phyloP scores from a whole-genome alignment of 225 moss, liverwort and hornwort genomes.

The Antitrichia curtipendula region DNA sequence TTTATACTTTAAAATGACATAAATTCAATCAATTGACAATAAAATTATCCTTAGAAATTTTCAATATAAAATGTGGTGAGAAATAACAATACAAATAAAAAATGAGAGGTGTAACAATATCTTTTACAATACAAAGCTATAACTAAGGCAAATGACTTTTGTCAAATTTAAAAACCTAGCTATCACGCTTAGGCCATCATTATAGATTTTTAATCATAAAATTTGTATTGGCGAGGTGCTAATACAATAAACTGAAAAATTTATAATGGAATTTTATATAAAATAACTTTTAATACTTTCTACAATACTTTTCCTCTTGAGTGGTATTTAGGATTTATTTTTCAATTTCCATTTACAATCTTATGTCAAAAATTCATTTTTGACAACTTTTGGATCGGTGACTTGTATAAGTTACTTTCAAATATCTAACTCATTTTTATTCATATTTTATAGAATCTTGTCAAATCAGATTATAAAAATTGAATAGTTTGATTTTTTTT shows the following conservation, averaged over 20 bases:
- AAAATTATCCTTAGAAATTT: background rate
- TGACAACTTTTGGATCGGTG: background rate
- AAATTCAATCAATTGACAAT: background rate
- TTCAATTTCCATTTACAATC: background rate
- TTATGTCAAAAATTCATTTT: background rate
- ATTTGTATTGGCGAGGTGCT: rapidly evolving
- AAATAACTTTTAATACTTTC: background rate
- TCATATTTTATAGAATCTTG: background rate
- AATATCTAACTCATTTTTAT: background rate
- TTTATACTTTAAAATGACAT: background rate
- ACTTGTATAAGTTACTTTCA: background rate
- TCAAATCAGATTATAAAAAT: background rate
- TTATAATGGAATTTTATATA: too few species aligned
- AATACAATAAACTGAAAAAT: background rate
- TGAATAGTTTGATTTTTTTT: background rate
- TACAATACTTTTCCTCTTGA: background rate
- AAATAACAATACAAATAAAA: background rate
- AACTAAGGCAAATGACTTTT: background rate
- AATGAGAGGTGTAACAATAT: too few species aligned
- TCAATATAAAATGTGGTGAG: background rate
- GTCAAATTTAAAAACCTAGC: background rate
- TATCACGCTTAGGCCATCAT: rapidly evolving
- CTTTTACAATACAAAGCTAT: background rate
- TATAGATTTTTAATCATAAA: background rate
- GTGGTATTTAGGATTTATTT: background rate